Base-by-base conservation (phyloP, 2,329 filamentous ascomycete species). In the Raffaelea albimanens region DNA sequence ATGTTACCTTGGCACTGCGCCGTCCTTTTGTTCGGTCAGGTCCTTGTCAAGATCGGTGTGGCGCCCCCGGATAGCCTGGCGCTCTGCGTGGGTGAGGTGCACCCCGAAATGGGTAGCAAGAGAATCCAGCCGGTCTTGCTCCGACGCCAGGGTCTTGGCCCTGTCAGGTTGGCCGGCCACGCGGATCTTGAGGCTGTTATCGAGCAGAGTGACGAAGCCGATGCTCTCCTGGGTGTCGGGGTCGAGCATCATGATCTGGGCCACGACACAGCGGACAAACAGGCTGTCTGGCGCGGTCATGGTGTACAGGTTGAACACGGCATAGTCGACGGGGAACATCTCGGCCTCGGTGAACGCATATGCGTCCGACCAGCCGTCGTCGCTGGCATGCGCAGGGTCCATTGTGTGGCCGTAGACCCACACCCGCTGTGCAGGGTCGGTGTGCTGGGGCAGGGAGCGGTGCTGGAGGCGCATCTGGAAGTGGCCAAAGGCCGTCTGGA, bases 331-430 rank as follows among this genome's bases (percentile, higher is more conserved):
- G 3, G 64, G 60, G 43, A 72, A 60, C 53, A 71, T 70, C 56
- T 75, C 73, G 8, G 59, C 64, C 47, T 76, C 70, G 4, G 65
- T 67, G 54, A 79, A 79, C 50, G 67, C 70, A 57, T 79, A 78
- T 39, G 63, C 65, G 10, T 69, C 66, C 13, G 59, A 56, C 67
- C 72, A 80, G 0, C 63, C 60, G 8, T 57, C 58, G 0, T 59
- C 52, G 9, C 61, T 45, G 29, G 48, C 56, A 14, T 57, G 55
- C 2, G 22, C 4, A 11, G 42, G 8, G 25, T 34, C 29, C 25
- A 44, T 34, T 8, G 42, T 44, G 10, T 57, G 55, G 43, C 61
- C 63, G 51, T 66, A 70, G 11, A 71, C 59, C 68, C 67, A 71
- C 29, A 63, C 50, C 8, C 61, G 59, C 52, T 66, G 65, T 3